Evolutionary conservation across 352 stramenopile genomes (phyloP).

Genomic region (Phytophthora syringae): DNA sequence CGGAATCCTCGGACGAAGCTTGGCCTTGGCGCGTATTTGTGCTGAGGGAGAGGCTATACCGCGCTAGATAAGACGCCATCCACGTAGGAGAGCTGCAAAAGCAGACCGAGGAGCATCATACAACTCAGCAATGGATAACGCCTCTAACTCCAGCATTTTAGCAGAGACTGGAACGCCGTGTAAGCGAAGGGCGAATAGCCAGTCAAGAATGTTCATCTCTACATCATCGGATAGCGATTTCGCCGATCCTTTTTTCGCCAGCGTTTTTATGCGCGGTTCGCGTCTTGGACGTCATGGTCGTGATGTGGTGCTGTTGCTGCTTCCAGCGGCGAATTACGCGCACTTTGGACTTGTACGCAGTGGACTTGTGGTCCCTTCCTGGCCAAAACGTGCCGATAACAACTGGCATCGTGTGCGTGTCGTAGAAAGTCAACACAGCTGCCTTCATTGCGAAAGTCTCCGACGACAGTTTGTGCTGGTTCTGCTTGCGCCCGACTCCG

Average conservation of each 20-base stretch:
- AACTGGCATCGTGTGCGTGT: too few species aligned
- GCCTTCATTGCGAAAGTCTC: too few species aligned
- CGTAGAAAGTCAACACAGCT: too few species aligned
- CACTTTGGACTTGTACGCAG: too few species aligned
- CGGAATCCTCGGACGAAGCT: neutral
- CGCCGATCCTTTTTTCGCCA: neutral
- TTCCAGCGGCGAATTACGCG: conserved; percentile 7
- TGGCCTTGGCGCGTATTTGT: conserved; percentile 12
- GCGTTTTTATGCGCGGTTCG: neutral
- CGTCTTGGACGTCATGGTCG: neutral
- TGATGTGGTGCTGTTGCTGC: conserved; percentile 1
- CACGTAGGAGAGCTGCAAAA: too few species aligned
- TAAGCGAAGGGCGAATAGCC: neutral
- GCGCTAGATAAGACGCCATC: conserved; percentile 1
- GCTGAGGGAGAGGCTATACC: conserved; percentile 10
- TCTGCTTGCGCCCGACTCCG: too few species aligned
- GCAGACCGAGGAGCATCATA: too few species aligned
- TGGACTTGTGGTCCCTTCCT: too few species aligned
- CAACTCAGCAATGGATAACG: too few species aligned
- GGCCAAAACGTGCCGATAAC: too few species aligned
- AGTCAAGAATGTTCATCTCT: conserved; percentile 12
- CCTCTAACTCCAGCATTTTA: too few species aligned
- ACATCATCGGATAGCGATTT: conserved; percentile 7
- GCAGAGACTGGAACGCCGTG: conserved; percentile 20
- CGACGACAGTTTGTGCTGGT: too few species aligned